These are phyloP conservation scores for Ustilago lituana DNA, from an alignment of 1,284 basidiomycete species.

Conservation along the genomic window DNA sequence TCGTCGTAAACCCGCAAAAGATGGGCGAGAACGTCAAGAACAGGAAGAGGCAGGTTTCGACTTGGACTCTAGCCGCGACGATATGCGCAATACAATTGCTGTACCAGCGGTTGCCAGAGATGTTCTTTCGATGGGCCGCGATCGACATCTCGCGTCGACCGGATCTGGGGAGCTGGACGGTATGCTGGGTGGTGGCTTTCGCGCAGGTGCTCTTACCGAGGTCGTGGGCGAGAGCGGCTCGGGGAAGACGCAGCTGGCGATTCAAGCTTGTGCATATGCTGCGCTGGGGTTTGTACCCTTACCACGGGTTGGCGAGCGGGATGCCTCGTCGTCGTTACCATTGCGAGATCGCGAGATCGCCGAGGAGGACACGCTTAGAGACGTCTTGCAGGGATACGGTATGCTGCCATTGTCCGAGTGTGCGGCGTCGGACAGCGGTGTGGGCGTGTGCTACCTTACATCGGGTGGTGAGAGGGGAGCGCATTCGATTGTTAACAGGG, in stretches of 20 bases:
- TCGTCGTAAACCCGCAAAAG: neutral
- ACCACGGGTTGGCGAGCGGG: neutral
- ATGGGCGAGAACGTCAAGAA: no score
- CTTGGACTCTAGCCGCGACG: neutral
- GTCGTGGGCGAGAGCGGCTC: slow-evolving; percentile 58
- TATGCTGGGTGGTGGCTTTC: slow-evolving; percentile 46
- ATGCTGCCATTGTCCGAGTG: slow-evolving; percentile 1
- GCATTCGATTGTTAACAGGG: slow-evolving; percentile 28
- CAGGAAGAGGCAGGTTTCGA: no score
- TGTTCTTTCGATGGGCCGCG: slow-evolving; percentile 20
- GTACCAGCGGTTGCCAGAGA: slow-evolving; percentile 1
- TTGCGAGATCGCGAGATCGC: no score
- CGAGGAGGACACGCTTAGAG: slow-evolving; percentile 4
- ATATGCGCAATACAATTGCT: neutral
- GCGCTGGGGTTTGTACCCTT: slow-evolving; percentile 36
- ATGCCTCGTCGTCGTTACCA: neutral
- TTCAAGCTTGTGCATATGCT: slow-evolving; percentile 48
- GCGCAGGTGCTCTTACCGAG: slow-evolving; percentile 44
- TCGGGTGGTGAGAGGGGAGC: slow-evolving; percentile 35
- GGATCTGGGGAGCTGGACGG: slow-evolving; percentile 43
- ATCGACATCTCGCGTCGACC: slow-evolving; percentile 19
- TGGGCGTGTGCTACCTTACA: slow-evolving; percentile 36
- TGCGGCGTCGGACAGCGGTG: neutral
- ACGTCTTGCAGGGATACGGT: slow-evolving; percentile 17
- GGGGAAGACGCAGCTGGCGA: slow-evolving; percentile 58